Conservation (phyloP, 306 rosid species). For the Geum urbanum region DNA sequence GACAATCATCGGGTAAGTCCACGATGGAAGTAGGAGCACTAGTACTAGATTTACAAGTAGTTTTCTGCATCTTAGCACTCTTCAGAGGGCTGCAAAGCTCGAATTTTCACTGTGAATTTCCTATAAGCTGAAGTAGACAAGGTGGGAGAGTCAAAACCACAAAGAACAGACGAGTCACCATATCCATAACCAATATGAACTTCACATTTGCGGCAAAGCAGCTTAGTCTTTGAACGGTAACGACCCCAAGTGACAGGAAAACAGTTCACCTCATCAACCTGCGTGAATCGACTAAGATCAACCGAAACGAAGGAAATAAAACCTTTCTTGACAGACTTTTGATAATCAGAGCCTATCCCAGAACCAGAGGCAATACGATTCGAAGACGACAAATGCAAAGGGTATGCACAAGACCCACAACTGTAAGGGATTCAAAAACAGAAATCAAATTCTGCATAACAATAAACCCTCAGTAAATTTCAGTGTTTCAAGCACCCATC, state of each 20-base stretch:
- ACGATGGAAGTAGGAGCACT: conserved; percentile 38
- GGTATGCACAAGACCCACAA: conserved; percentile 68
- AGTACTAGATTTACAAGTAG: conserved; percentile 22
- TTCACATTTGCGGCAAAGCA: conserved; percentile 58
- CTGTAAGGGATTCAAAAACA: conserved; percentile 29
- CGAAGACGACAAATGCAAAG: conserved; percentile 52
- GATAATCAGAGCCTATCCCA: conserved; percentile 46
- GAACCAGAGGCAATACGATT: conserved; percentile 57
- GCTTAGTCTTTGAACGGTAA: conserved; percentile 43
- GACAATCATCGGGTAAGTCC: conserved; percentile 60
- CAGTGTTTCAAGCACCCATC: conserved; percentile 15
- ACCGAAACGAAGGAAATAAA: conserved; percentile 45
- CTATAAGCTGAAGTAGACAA: conserved; percentile 37
- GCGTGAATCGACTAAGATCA: conserved; percentile 63
- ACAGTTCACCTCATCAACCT: conserved; percentile 58
- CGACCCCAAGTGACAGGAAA: conserved; percentile 46
- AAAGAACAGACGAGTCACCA: conserved; percentile 44
- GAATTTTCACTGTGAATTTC: conserved; percentile 48
- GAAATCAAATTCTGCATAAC: conserved; percentile 10
- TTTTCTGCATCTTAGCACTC: conserved; percentile 54
- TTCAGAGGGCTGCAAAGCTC: conserved; percentile 51
- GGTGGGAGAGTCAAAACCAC: conserved; percentile 46
- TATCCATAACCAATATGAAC: conserved; percentile 59
- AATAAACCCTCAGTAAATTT: conserved; percentile 9
- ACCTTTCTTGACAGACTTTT: conserved; percentile 48